Evolutionary conservation across 2,329 filamentous ascomycete genomes (phyloP).

Genomic region (Fusarium sublunatum): DNA sequence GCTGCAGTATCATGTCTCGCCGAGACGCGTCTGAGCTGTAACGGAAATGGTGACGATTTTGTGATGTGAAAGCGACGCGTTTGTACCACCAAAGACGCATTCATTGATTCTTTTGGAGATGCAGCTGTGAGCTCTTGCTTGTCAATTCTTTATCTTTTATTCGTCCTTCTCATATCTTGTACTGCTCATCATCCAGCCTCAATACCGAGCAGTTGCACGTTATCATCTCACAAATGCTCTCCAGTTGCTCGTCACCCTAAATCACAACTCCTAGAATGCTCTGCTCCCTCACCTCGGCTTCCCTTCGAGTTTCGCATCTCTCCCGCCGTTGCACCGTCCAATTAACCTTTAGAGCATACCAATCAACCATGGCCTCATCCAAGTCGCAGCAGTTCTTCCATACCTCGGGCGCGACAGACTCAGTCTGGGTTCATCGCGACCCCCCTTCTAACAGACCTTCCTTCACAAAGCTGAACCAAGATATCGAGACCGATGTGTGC

Average conservation of each 20-base stretch:
- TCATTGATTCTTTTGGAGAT: neutral
- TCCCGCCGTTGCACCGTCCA: conserved; percentile 7
- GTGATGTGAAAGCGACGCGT: conserved; percentile 6
- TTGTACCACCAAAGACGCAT: neutral
- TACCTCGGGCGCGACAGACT: conserved; percentile 62
- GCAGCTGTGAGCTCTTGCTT: neutral
- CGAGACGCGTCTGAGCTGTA: neutral
- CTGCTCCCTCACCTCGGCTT: conserved; percentile 9
- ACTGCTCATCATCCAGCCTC: neutral
- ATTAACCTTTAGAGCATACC: conserved; percentile 14
- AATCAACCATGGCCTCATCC: conserved; percentile 20
- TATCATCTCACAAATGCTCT: neutral
- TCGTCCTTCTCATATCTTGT: neutral
- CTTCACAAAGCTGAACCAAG: conserved; percentile 4
- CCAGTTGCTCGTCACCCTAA: neutral
- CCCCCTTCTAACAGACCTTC: conserved; percentile 52
- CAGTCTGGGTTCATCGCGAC: conserved; percentile 65
- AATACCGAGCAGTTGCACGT: neutral
- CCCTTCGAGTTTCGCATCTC: conserved; percentile 10
- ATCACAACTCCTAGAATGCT: conserved; percentile 12
- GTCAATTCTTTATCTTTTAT: neutral
- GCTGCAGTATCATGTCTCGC: neutral
- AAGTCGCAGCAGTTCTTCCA: conserved; percentile 31
- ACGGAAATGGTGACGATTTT: conserved; percentile 18
- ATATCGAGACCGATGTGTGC: conserved; percentile 29